phyloP scores from a whole-genome alignment of 2,329 filamentous ascomycete species.

The Ophiocordyceps camponoti-floridani region DNA sequence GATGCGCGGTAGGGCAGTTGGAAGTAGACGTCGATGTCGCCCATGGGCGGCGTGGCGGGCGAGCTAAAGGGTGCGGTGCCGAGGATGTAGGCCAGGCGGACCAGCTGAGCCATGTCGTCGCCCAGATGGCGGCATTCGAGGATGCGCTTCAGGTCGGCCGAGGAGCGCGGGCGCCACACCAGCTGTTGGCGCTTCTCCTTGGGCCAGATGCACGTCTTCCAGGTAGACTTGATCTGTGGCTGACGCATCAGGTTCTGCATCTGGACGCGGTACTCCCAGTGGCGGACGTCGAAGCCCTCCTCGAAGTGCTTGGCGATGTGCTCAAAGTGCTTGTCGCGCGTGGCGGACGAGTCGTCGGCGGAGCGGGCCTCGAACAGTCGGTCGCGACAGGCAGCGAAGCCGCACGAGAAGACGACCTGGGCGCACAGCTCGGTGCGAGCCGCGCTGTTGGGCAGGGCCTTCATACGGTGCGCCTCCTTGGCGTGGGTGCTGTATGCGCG shows the following conservation, averaged over 20 bases:
- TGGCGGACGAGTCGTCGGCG: slow-evolving; percentile 16
- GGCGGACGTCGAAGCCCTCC: slow-evolving; percentile 20
- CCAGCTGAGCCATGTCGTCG: slow-evolving; percentile 20
- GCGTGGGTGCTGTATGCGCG: slow-evolving; percentile 25
- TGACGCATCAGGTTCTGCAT: slow-evolving; percentile 26
- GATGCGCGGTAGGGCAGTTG: slow-evolving; percentile 17
- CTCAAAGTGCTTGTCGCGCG: slow-evolving; percentile 26
- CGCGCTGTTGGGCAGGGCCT: slow-evolving; percentile 20
- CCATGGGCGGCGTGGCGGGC: slow-evolving; percentile 16
- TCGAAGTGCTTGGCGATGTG: slow-evolving; percentile 28
- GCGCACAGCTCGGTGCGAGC: slow-evolving; percentile 22
- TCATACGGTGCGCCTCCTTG: slow-evolving; percentile 23
- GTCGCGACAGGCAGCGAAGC: slow-evolving; percentile 23
- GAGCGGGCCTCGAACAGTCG: slow-evolving; percentile 21
- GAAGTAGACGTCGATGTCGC: slow-evolving; percentile 20
- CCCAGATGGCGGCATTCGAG: slow-evolving; percentile 25
- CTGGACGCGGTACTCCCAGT: slow-evolving; percentile 25
- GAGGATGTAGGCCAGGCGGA: slow-evolving; percentile 24
- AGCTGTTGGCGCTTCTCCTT: slow-evolving; percentile 23
- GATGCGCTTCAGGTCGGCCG: slow-evolving; percentile 24
- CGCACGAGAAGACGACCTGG: slow-evolving; percentile 25
- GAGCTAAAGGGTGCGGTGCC: slow-evolving; percentile 21
- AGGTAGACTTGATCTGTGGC: slow-evolving; percentile 21
- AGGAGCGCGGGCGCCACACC: slow-evolving; percentile 21
- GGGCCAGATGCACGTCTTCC: slow-evolving; percentile 27